Evolutionary conservation across 2,329 filamentous ascomycete genomes (phyloP).

Genomic region (Cordyceps cicadae): DNA sequence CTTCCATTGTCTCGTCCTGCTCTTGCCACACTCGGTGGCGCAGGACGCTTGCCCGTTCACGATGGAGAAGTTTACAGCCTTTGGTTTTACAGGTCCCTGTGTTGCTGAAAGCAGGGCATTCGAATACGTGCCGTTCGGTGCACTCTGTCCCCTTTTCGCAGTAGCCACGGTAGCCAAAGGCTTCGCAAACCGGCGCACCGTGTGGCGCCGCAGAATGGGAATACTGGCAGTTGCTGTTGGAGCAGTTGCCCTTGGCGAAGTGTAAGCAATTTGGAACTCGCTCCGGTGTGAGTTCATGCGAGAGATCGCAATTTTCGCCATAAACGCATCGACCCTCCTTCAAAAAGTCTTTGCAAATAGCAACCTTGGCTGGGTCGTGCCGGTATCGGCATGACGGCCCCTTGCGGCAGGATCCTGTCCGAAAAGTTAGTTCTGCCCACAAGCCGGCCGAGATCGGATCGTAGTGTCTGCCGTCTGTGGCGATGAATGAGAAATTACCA

Average conservation of each 20-base stretch:
- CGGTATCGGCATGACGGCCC: slow-evolving; percentile 71
- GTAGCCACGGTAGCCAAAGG: slow-evolving; percentile 81
- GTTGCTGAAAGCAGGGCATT: slow-evolving; percentile 94
- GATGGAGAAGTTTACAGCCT: slow-evolving; percentile 78
- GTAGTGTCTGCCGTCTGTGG: not conserved
- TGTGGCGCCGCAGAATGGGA: slow-evolving; percentile 73
- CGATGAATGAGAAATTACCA: slow-evolving; percentile 48
- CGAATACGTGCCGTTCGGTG: slow-evolving; percentile 75
- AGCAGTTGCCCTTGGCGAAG: slow-evolving; percentile 83
- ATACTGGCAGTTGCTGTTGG: slow-evolving; percentile 78
- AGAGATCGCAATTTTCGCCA: slow-evolving; percentile 79
- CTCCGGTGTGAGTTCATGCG: slow-evolving; percentile 75
- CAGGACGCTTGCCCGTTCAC: slow-evolving; percentile 74
- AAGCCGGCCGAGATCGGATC: slow-evolving; percentile 14
- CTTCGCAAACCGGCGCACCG: slow-evolving; percentile 69
- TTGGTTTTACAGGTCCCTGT: slow-evolving; percentile 72
- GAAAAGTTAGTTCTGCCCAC: slow-evolving; percentile 34
- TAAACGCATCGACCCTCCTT: slow-evolving; percentile 68
- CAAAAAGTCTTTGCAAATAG: slow-evolving; percentile 82
- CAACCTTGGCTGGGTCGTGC: slow-evolving; percentile 80
- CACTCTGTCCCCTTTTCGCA: slow-evolving; percentile 76
- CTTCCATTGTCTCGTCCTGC: slow-evolving; percentile 50
- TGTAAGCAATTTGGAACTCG: slow-evolving; percentile 84
- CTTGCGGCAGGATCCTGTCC: slow-evolving; percentile 72
- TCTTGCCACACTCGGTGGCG: slow-evolving; percentile 56